Conservation (phyloP, 2,329 filamentous ascomycete species). For the Xylaria sp. region DNA sequence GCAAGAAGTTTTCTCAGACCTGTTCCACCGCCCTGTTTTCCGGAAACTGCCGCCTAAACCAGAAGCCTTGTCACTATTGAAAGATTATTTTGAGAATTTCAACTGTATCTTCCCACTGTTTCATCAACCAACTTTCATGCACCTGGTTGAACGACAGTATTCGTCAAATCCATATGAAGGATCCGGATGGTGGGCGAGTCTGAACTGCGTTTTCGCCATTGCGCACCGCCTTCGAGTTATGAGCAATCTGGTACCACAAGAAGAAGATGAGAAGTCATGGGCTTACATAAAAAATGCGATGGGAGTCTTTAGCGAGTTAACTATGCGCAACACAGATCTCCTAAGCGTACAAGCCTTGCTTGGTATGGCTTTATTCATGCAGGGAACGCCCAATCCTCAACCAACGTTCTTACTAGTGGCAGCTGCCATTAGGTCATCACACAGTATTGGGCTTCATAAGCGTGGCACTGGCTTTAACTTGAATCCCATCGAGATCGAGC, state of each 20-base stretch:
- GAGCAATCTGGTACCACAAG: constrained; percentile 89
- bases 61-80: constrained; percentile 88
- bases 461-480: constrained; percentile 91
- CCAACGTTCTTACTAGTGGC: constrained; percentile 92
- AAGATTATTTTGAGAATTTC: constrained; percentile 98
- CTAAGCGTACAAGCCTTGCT: constrained; percentile 93
- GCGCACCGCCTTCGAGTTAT: constrained; percentile 92
- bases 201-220: constrained; percentile 94
- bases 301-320: constrained; percentile 90
- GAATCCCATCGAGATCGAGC: constrained; percentile 93
- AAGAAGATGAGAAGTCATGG: constrained; percentile 96
- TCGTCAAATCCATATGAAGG: constrained; percentile 92
- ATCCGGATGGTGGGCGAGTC: constrained; percentile 97
- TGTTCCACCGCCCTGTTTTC: constrained; percentile 88
- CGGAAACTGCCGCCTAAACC: constrained; percentile 83
- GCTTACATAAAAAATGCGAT: constrained; percentile 96
- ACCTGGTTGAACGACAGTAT: constrained; percentile 93
- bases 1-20: constrained; percentile 93
- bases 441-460: constrained; percentile 96
- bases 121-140: constrained; percentile 98
- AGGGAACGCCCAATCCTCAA: constrained; percentile 96
- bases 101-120: constrained; percentile 99
- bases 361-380: constrained; percentile 93
- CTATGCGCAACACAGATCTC: constrained; percentile 95
- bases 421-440: constrained; percentile 87